phyloP scores from a whole-genome alignment of 2,329 filamentous ascomycete genomes.

The Dactylellina sp. region DNA sequence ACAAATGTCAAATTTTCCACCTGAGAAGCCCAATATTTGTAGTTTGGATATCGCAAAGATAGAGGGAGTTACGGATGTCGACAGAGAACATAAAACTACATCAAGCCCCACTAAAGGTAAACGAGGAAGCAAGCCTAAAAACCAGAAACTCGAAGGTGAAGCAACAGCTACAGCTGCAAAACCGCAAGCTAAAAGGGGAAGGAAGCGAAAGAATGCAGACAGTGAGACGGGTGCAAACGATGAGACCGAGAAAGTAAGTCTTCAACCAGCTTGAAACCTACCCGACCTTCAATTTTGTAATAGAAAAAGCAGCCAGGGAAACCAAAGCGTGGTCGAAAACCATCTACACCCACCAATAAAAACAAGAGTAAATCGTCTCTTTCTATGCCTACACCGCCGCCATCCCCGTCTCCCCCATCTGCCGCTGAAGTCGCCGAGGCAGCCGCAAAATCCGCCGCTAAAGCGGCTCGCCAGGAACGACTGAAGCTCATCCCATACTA shows the following conservation, averaged over 20 bases:
- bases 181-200: conserved; percentile 5
- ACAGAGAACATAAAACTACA: too few species aligned
- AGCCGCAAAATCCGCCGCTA: neutral
- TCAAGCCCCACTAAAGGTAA: conserved; percentile 16
- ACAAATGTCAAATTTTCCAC: too few species aligned
- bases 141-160: neutral
- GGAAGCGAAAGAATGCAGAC: neutral
- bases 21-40: too few species aligned
- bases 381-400: conserved; percentile 10
- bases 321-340: conserved; percentile 17
- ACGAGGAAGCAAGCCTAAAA: conserved; percentile 31
- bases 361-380: neutral
- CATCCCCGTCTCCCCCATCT: conserved; percentile 21
- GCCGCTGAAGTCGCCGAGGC: conserved; percentile 17
- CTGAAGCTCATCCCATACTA: conserved; percentile 30
- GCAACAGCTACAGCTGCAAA: neutral
- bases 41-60: too few species aligned
- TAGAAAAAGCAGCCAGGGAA: conserved; percentile 3
- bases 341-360: neutral
- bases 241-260: too few species aligned
- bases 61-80: too few species aligned
- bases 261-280: too few species aligned
- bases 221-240: neutral
- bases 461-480: conserved; percentile 22
- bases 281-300: too few species aligned